Evolutionary conservation across 2,329 filamentous ascomycete genomes (phyloP).

Genomic region (Cordyceps cateniannulata): DNA sequence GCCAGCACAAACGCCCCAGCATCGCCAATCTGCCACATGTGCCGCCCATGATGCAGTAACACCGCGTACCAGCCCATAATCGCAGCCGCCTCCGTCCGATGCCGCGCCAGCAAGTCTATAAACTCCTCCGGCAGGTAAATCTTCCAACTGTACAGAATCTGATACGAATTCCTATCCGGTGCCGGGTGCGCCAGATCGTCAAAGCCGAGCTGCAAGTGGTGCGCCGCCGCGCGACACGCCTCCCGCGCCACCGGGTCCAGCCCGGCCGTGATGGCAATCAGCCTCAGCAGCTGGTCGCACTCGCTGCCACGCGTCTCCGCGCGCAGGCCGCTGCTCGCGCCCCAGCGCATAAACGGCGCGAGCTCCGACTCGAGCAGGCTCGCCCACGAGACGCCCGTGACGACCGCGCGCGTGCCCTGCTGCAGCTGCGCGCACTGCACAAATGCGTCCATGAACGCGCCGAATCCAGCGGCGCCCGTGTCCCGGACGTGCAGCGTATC

Average conservation of each 20-base stretch:
- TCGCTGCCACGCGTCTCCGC: neutral
- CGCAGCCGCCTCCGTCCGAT: neutral
- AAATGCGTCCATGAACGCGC: neutral
- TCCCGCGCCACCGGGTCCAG: neutral
- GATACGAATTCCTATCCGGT: neutral
- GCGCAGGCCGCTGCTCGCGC: neutral
- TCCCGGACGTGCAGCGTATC: neutral
- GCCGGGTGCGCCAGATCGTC: neutral
- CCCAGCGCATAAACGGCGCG: neutral
- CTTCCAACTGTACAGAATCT: neutral
- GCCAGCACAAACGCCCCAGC: neutral
- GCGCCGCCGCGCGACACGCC: neutral
- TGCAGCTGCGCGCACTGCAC: conserved; percentile 5
- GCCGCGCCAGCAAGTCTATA: neutral
- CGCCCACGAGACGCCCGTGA: neutral
- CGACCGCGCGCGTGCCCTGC: neutral
- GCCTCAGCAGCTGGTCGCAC: neutral
- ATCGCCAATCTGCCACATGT: conserved; percentile 8
- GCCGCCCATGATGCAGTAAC: neutral
- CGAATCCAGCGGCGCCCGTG: neutral
- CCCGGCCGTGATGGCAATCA: neutral
- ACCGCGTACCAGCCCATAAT: conserved; percentile 6
- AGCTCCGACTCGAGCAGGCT: neutral
- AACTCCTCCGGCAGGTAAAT: neutral
- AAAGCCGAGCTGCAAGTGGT: neutral